Evolutionary conservation across 2,329 filamentous ascomycete genomes (phyloP).

Genomic region (Nothophaeocryptopus gaeumannii): DNA sequence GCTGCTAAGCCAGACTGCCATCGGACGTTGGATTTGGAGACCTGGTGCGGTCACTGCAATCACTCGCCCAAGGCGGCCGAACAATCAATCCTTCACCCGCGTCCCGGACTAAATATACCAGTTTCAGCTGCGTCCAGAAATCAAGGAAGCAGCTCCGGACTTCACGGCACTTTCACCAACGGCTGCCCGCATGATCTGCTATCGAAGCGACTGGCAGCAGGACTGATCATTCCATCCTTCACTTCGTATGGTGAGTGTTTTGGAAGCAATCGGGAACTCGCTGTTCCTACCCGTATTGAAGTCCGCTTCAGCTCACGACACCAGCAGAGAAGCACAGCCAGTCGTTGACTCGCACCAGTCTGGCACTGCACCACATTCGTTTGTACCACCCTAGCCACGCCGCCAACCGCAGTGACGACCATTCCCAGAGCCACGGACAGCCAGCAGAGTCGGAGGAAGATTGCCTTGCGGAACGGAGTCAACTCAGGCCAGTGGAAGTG

Average conservation of each 20-base stretch:
- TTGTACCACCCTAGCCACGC: conserved; percentile 8
- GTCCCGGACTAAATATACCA: no score
- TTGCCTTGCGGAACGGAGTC: conserved; percentile 16
- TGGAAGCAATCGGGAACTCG: not conserved
- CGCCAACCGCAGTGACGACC: conserved; percentile 9
- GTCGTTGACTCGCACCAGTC: conserved; percentile 8
- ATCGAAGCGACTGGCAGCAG: conserved; percentile 4
- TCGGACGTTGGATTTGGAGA: no score
- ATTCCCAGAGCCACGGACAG: conserved; percentile 1
- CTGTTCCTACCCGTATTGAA: not conserved
- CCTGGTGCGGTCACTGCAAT: no score
- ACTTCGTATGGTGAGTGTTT: conserved; percentile 11
- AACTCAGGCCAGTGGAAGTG: not conserved
- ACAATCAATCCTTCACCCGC: no score
- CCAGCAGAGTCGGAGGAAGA: conserved; percentile 6
- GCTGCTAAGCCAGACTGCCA: no score
- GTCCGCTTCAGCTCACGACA: conserved; percentile 6
- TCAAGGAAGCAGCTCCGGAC: not conserved
- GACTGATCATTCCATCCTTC: not conserved
- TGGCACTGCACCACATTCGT: conserved; percentile 14
- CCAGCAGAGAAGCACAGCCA: conserved; percentile 11
- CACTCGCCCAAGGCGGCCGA: no score
- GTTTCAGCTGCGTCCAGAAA: no score
- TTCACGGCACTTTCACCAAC: not conserved
- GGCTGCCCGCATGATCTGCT: conserved; percentile 13